Evolutionary conservation across 495 filamentous ascomycete genomes (phyloP), one percentile per base, ranked within the genome.

Genomic region (Thozetella sp.): DNA sequence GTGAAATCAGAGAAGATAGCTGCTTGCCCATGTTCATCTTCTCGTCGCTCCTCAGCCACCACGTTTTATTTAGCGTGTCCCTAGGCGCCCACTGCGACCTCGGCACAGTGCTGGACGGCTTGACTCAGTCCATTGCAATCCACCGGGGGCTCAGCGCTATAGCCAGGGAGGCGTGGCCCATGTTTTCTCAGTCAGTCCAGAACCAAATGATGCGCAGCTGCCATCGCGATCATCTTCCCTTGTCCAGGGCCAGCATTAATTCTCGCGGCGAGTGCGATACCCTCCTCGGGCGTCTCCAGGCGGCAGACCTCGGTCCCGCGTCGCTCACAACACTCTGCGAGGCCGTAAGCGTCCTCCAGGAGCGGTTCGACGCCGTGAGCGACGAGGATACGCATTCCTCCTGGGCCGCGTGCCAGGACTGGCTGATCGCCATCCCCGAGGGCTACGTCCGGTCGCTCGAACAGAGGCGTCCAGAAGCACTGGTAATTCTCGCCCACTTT

Each of bases 401-500:
- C 43, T 15, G 12, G 9, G 9, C 9, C 43, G n/a, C 43, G 9
- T 4, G 12, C n/a, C 43, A 48, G 20, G 55, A 54, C 0, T 80
- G 78, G 76, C 68, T 66, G 3, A 65, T 75, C 2, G 58, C 58
- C 1, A n/a, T 78, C 1, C 26, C 67, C 0, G 13, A 61, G 0
- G 73, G 69, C 6, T 81, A 70, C 57, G 68, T 71, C 17, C 62
- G 72, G 13, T 51, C 71, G 2, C 56, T 81, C 0, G 60, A 58
- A 25, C 22, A 63, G 48, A 55, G 73, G 20, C 63, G 64, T 53
- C 72, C 78, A 0, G 73, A 76, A 56, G 73, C 78, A 0, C 59
- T 81, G 43, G 60, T 80, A 2, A 71, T 81, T 6, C 58, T 79
- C 23, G 76, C 73, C 17, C 66, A 76, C 63, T 80, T 67, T 57